Percentiles rank a stretch among this genome's conserved stretches.
Conservation (phyloP, 495 filamentous ascomycete genomes). For the Tetracladium setigerum region DNA sequence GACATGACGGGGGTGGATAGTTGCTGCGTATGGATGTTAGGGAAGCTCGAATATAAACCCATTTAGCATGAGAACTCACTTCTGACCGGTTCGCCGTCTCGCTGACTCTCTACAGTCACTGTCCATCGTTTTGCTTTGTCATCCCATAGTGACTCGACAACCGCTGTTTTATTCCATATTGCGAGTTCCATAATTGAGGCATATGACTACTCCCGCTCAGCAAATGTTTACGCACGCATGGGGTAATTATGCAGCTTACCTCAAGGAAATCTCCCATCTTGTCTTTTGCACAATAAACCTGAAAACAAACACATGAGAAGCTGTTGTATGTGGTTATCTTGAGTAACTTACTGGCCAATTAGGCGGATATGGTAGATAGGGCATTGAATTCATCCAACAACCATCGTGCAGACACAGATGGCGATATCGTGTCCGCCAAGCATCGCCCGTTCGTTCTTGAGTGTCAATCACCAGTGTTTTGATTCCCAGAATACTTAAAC, state of each 20-base stretch:
- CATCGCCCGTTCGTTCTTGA: conserved; percentile 56
- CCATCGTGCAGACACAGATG: neutral
- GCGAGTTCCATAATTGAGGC: conserved; percentile 55
- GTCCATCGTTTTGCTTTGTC: conserved; percentile 45
- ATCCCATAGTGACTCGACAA: conserved; percentile 36
- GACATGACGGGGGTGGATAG: conserved; percentile 43
- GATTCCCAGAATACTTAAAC: conserved; percentile 52
- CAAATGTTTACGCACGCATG: too few relatives aligned
- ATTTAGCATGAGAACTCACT: neutral
- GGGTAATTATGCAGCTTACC: conserved; percentile 2
- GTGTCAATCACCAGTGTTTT: conserved; percentile 48
- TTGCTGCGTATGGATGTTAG: neutral
- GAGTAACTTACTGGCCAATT: conserved; percentile 37
- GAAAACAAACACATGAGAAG: conserved; percentile 34
- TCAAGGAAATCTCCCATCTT: conserved; percentile 66
- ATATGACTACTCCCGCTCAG: conserved; percentile 28
- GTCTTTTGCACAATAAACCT: conserved; percentile 43
- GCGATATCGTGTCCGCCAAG: conserved; percentile 51
- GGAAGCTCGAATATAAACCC: neutral
- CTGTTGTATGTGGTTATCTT: neutral
- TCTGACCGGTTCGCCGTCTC: conserved; percentile 27
- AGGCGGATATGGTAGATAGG: conserved; percentile 55
- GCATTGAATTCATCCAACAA: conserved; percentile 41
- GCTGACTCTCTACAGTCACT: conserved; percentile 31
- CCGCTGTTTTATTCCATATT: conserved; percentile 47